Percentiles rank a stretch among this genome's conserved stretches.
phyloP scores from a whole-genome alignment of 176 grass and related monocot species.

The Cenchrus americanus region DNA sequence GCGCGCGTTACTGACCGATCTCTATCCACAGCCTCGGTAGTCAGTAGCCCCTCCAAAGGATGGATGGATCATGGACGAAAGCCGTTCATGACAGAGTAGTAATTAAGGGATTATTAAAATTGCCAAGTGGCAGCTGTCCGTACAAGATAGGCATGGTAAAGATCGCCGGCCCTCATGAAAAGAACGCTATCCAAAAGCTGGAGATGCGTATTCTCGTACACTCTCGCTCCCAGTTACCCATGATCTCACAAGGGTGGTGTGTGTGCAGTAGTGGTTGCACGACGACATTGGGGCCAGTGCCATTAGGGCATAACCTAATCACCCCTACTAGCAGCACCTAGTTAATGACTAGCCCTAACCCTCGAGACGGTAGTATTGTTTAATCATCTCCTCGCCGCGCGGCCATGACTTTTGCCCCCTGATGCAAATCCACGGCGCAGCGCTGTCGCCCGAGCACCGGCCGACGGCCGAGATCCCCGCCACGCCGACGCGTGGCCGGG shows the following conservation, averaged over 20 bases:
- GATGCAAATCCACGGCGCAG: slow-evolving; percentile 23
- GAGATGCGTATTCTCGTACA: slow-evolving; percentile 65
- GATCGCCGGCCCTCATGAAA: slow-evolving; percentile 28
- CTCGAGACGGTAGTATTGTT: not conserved
- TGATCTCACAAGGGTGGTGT: slow-evolving; percentile 17
- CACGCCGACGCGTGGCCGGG: slow-evolving; percentile 37
- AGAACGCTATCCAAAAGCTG: slow-evolving; percentile 57
- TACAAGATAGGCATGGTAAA: slow-evolving; percentile 33
- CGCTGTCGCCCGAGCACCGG: slow-evolving; percentile 16
- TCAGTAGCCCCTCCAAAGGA: not conserved
- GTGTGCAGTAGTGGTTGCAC: not conserved
- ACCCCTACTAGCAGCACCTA: slow-evolving; percentile 19
- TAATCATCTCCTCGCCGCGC: not conserved
- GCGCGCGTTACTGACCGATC: not conserved
- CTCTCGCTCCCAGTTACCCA: slow-evolving; percentile 45
- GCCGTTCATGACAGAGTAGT: not conserved
- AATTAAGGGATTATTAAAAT: not conserved
- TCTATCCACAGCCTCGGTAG: not conserved
- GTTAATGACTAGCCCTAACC: not conserved
- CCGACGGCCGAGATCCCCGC: slow-evolving; percentile 27
- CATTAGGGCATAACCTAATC: slow-evolving; percentile 5
- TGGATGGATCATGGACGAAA: not conserved
- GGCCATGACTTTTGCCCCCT: not conserved
- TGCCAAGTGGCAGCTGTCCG: slow-evolving; percentile 36
- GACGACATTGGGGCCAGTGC: not conserved